Evolutionary conservation across 495 filamentous ascomycete genomes (phyloP), one percentile per base, ranked within the genome.

Genomic region (Lophium mytilinum): DNA sequence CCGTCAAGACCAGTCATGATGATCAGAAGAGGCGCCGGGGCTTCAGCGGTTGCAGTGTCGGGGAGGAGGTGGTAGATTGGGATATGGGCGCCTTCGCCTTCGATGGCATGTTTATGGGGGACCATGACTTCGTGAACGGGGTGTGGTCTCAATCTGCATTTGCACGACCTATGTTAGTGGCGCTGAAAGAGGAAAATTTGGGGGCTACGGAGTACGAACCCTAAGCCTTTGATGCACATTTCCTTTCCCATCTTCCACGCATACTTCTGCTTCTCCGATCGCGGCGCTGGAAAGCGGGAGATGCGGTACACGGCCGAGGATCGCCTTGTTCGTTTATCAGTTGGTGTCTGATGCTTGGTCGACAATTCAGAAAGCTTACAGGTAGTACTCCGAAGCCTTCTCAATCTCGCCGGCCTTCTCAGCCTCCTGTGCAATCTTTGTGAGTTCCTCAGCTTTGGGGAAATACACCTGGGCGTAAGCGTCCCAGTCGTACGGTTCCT

Each of bases 1-100:
- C 88, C 88, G 61, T 92, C 88, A 12, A 92, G 74, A 0, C 88
- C 87, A 0, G 84, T 89, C 72, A 90, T 78, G 35, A 90, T 75
- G 17, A 92, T 70, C 4, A 92, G 79, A 4, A 78, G 73, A 0
- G 88, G 85, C 1, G 73, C 73, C 4, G 72, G 77, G 19, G 75
- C 72, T 6, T 61, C 52, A 0, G 61, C 56, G 2, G 69, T 59
- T 0, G 74, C 76, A 40, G 62, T 59, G 15, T 67, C 58, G 0
- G 87, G 87, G 0, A 83, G 56, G 9, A 86, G 80, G 40, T 86
- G 68, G 64, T 86, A 87, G 9, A 86, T 67, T 3, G 86, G 84
- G 53, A 91, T 84, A 1, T 64, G n/a, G 0, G 67, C 41, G n/a
- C 78, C 77, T 51, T 89, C 84, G 30, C 53, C 53, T 9, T 73